These are phyloP conservation scores for Calonectria ilicicola DNA, from an alignment of 2,329 filamentous ascomycete species.

Conservation along the genomic window DNA sequence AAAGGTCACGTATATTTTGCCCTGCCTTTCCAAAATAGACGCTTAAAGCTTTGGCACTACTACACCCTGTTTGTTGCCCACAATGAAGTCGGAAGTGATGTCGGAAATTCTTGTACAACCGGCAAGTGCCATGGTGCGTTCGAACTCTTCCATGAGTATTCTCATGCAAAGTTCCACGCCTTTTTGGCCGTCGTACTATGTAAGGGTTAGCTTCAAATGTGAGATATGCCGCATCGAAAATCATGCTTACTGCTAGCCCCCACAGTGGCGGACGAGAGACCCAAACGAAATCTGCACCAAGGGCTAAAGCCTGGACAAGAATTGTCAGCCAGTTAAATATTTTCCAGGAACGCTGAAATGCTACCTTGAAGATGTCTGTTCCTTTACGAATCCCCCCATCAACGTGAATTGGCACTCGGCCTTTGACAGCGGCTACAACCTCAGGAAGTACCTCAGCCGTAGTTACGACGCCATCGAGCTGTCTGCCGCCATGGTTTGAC, in stretches of 20 bases:
- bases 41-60: neutral
- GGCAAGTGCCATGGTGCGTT: slow-evolving; percentile 14
- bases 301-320: slow-evolving; percentile 8
- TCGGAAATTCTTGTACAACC: slow-evolving; percentile 16
- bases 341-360: neutral
- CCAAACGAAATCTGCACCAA: slow-evolving; percentile 25
- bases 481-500: slow-evolving; percentile 21
- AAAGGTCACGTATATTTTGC: neutral
- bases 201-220: neutral
- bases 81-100: slow-evolving; percentile 3
- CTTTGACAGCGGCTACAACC: slow-evolving; percentile 18
- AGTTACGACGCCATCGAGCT: slow-evolving; percentile 19
- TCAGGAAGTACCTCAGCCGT: slow-evolving; percentile 20
- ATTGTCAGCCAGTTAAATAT: neutral
- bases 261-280: slow-evolving; percentile 19
- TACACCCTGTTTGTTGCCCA: neutral
- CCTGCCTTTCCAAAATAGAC: neutral
- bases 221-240: neutral
- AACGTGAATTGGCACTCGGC: slow-evolving; percentile 17
- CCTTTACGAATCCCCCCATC: slow-evolving; percentile 24
- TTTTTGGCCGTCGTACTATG: slow-evolving; percentile 7
- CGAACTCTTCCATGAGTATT: slow-evolving; percentile 23
- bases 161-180: slow-evolving; percentile 17
- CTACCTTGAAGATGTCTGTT: slow-evolving; percentile 23
- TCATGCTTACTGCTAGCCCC: slow-evolving; percentile 18